Evolutionary conservation across 306 rosid genomes (phyloP), one percentile per base, ranked within the genome.

Genomic region (Senna siamea): DNA sequence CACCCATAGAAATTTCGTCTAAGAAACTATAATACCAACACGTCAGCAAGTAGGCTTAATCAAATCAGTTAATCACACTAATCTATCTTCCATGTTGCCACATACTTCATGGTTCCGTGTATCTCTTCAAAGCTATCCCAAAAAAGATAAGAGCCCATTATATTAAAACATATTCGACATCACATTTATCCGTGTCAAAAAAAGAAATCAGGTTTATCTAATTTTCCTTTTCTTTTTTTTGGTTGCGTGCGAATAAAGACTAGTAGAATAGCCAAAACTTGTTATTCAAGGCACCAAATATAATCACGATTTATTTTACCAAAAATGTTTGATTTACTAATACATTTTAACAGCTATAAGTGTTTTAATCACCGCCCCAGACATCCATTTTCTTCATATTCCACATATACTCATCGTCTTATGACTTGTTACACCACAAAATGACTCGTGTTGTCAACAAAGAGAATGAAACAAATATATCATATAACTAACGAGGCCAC

Each of bases 51-150:
- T 32, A n/a, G 37, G 14, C 52, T 28, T 51, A 10, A 6, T 19
- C 15, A 74, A 6, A 15, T 66, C 37, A 14, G 30, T 43, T 41
- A 19, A 19, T 57, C 61, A 20, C 46, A 5, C 51, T 43, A 14
- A 20, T 69, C 52, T 47, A 53, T 17, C 30, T 57, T 56, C 58
- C 13, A 17, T 26, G 48, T n/a, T 66, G 57, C 78, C 48, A 50
- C 50, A 66, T 50, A 37, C 22, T 5, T 34, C 61, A 81, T 22
- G 26, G 60, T 67, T 61, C 22, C 35, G 6, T 7, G 64, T 22
- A 59, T 77, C 64, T 30, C 47, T 55, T 38, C 19, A 38, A 52
- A 38, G 41, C 60, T 34, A 35, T 48, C 53, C 52, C 13, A 12
- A 18, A 10, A 9, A 40, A 40, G 12, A 6, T 37, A 37, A 9